These are phyloP conservation scores for Blastobotrys parvus DNA, from an alignment of 805 yeast genomes.

Conservation along the genomic window DNA sequence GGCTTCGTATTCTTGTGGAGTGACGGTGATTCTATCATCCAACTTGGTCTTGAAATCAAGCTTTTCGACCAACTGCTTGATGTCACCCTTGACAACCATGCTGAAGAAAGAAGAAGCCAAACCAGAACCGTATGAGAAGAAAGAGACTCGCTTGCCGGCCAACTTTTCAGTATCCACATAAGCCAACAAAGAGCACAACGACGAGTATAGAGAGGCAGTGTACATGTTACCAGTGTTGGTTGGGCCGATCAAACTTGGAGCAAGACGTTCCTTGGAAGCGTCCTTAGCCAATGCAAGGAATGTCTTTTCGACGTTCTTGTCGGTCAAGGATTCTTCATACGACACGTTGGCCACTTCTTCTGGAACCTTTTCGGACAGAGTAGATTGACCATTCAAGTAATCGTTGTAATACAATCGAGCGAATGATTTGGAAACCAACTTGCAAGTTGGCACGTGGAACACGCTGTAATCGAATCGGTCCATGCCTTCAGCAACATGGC, in stretches of 20 bases:
- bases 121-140: constrained; percentile 98
- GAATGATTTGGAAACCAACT: constrained; percentile 83
- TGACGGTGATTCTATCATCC: constrained; percentile 49
- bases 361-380: constrained; percentile 44
- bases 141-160: constrained; percentile 77
- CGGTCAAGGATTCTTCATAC: constrained; percentile 72
- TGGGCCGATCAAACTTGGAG: constrained; percentile 76
- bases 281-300: constrained; percentile 74
- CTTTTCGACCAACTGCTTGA: constrained; percentile 51
- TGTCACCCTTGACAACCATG: constrained; percentile 71
- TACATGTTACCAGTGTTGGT: constrained; percentile 98
- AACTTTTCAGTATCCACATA: constrained; percentile 66
- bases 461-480: constrained; percentile 83
- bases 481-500: constrained; percentile 40
- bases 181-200: constrained; percentile 72
- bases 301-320: constrained; percentile 74
- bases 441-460: constrained; percentile 98
- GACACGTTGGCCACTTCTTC: constrained; percentile 48
- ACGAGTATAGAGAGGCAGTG: constrained; percentile 87
- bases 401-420: constrained; percentile 90
- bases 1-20: constrained; percentile 76
- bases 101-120: constrained; percentile 87
- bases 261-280: constrained; percentile 56
- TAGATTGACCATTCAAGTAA: constrained; percentile 59
- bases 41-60: constrained; percentile 65